Base-by-base conservation (phyloP, 768 basidiomycete genomes). In the Pleurotus sapidus region DNA sequence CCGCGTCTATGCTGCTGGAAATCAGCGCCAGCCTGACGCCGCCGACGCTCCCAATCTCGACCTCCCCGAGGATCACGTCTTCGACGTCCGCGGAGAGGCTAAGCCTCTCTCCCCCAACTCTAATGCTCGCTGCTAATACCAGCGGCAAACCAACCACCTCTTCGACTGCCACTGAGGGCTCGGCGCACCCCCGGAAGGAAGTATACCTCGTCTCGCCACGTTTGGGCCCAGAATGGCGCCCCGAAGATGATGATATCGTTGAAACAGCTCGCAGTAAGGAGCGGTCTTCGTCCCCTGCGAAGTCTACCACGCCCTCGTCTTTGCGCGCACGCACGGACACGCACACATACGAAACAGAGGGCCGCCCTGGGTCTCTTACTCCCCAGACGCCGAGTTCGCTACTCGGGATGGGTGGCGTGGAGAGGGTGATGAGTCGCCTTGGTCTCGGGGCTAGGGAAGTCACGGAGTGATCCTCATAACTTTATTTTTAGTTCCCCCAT, bases 1-100 rank as follows among this genome's bases (percentile, higher is more conserved):
- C 87, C 0, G 88, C 87, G 14, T 83, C 87, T 3, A 71, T 89
- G 58, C 68, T 89, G 12, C 68, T 89, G 39, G 84, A 87, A 59
- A 88, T 89, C 59, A 79, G 82, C 61, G 73, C 77, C 1, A 78
- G 80, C 30, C 73, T 74, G 38, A 73, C 77, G 7, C 59, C 58
- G 34, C 65, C 64, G 11, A 61, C 57, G 14, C 49, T 27, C 3
- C 43, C 59, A 15, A 6, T 18, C 4, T 24, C 55, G 11, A 14
- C 49, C 53, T 24, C 58, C 27, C 34, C 61, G 20, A 27, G 54
- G 3, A 25, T 43, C 25, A 20, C 34, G 20, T 38, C 39, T 9
- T 39, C 34, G 56, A 60, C 47, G 27, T 56, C 58, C 38, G 47
- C 25, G 15, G 55, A 57, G 56, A 15, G 24, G 8, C 49, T 54